Base-by-base conservation (phyloP, 2,329 filamentous ascomycete genomes). In the Rhynchosporium graminicola region DNA sequence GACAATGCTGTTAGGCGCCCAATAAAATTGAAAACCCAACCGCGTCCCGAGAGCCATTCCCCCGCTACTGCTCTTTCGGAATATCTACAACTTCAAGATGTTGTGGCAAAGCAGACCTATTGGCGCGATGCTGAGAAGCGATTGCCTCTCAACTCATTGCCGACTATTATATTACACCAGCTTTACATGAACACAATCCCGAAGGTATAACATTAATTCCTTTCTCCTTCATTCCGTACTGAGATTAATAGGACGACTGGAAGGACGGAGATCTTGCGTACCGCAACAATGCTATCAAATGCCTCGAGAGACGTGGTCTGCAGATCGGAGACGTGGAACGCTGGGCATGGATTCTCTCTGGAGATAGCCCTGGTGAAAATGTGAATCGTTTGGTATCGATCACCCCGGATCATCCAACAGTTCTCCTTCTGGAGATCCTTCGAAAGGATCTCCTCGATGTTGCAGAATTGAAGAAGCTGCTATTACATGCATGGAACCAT, bases 321-420 rank as follows among this genome's bases (percentile, higher is more conserved):
- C 57, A 56, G 28, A 48, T 59, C 26, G 20, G 63, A 29, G 70
- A 75, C 65, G 57, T 75, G 28, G 43, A 60, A 1, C n/a, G 60
- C 38, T 75, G 73, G 73, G 65, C 65, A 33, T 70, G 68, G 63
- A 66, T 74, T 55, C 15, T 74, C 1, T 60, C 65, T 6, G 67
- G 60, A 36, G 43, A 63, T 9, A 36, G 48, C 48, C 29, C 64
- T n/a, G 67, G 72, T 29, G 62, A 63, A 38, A 70, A 63, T 59
- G 65, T 65, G 4, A 28, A 68, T n/a, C 67, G 70, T 31, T 69
- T 74, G 42, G 47, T 70, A 20, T 65, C 68, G 2, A 33, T 56
- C 3, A 20, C 48, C 20, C 48, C 56, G 3, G 28, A 55, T 9
- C 62, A 63, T 28, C 72, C 72, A 15, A 36, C 52, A 5, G 70